These are phyloP conservation scores for Aspergillus coremiiformis DNA, from an alignment of 495 filamentous ascomycete species.

Conservation along the genomic window DNA sequence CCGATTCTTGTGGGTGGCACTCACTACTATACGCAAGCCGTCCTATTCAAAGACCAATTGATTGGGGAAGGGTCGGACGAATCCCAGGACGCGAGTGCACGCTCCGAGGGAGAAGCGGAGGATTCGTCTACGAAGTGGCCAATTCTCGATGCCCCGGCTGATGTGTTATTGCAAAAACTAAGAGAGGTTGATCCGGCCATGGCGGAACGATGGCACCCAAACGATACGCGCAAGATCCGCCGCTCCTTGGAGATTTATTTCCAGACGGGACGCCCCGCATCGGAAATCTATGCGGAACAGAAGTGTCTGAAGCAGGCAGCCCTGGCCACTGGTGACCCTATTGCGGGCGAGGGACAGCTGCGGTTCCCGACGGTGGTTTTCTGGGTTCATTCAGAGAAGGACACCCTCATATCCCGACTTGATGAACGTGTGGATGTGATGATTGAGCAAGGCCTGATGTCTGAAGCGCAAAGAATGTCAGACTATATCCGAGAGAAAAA, in stretches of 20 bases:
- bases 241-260: constrained; percentile 87
- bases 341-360: constrained; percentile 22
- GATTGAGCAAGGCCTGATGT: constrained; percentile 63
- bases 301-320: constrained; percentile 22
- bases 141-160: constrained; percentile 62
- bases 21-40: constrained; percentile 85
- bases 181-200: constrained; percentile 78
- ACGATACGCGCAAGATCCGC: constrained; percentile 80
- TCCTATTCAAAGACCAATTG: constrained; percentile 67
- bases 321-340: constrained; percentile 9
- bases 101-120: background rate
- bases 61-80: constrained; percentile 32
- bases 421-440: constrained; percentile 75
- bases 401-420: constrained; percentile 60
- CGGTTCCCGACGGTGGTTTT: constrained; percentile 63
- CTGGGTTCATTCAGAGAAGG: constrained; percentile 73
- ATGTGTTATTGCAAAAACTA: constrained; percentile 63
- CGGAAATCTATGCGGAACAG: constrained; percentile 83
- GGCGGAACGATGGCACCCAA: constrained; percentile 90
- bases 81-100: constrained; percentile 14
- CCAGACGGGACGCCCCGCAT: constrained; percentile 67
- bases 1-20: constrained; percentile 93
- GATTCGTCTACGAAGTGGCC: constrained; percentile 45
- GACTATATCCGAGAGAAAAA: constrained; percentile 42
- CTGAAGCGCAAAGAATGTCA: constrained; percentile 58